phyloP scores from a whole-genome alignment of 331 rosid genomes.

The Cucumis variabilis region DNA sequence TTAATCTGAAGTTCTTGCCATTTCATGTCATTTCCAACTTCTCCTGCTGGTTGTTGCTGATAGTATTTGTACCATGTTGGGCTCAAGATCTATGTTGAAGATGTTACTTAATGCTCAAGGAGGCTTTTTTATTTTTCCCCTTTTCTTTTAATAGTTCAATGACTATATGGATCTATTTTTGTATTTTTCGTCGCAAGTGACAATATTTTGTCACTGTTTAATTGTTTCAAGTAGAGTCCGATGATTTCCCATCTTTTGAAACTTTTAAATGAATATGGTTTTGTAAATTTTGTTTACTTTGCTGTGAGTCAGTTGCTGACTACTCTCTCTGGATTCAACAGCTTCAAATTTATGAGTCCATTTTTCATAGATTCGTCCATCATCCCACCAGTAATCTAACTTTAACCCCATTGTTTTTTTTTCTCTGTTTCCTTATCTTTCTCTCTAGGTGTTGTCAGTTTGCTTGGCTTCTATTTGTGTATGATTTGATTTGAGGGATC shows the following conservation, averaged over 20 bases:
- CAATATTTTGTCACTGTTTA: neutral
- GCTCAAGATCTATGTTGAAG: constrained; percentile 98
- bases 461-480: constrained; percentile 23
- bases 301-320: constrained; percentile 27
- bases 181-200: neutral
- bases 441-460: neutral
- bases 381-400: too few relatives aligned
- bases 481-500: constrained; percentile 17
- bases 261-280: neutral
- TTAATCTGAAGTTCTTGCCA: neutral
- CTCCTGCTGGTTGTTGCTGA: constrained; percentile 76
- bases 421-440: neutral
- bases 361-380: too few relatives aligned
- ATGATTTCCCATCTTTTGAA: neutral
- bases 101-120: constrained; percentile 91
- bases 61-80: constrained; percentile 92
- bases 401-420: neutral
- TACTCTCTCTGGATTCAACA: constrained; percentile 38
- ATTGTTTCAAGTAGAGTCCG: neutral
- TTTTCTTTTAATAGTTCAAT: neutral
- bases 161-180: neutral
- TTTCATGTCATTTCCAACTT: neutral
- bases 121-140: constrained; percentile 49
- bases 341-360: constrained; percentile 23
- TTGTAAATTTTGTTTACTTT: neutral